Base-by-base conservation (phyloP, 2,329 filamentous ascomycete species). In the Penicillium sp. region DNA sequence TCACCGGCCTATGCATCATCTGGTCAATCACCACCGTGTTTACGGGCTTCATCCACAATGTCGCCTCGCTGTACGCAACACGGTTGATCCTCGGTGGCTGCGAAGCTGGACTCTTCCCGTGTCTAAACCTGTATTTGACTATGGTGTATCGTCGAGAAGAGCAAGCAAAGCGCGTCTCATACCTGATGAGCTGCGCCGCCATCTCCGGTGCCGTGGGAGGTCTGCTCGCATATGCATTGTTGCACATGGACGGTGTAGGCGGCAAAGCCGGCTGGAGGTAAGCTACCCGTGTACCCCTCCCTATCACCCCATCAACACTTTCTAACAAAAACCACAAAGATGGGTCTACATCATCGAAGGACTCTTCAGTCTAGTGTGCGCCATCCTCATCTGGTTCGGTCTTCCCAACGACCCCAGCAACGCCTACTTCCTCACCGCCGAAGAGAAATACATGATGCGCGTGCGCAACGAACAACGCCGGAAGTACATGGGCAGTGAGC, bases 261-360 rank as follows among this genome's bases (percentile, higher is more conserved):
- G 72, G 73, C 1, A 64, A 70, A 22, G 65, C 68, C 2, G 72
- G 74, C 2, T 78, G 76, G 76, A 62, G 73, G 53, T 78, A 60
- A 21, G 68, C 2, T 43, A n/a, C n/a, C n/a, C n/a, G n/a, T n/a
- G n/a, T n/a, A n/a, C n/a, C n/a, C n/a, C n/a, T n/a, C n/a, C n/a
- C n/a, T n/a, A n/a, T n/a, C n/a, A n/a, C n/a, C n/a, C n/a, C n/a
- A n/a, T n/a, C n/a, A n/a, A n/a, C n/a, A n/a, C n/a, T n/a, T n/a
- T n/a, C n/a, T n/a, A n/a, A n/a, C n/a, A n/a, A n/a, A n/a, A n/a
- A n/a, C n/a, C n/a, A n/a, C n/a, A n/a, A n/a, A 66, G 66, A 61
- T 71, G 68, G 73, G 68, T 78, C 0, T 76, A 72, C 49, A 75
- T 77, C 26, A 73, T 78, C 17, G 75, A 78, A 55, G 76, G 76